Percentiles rank a stretch among this genome's conserved stretches.
Evolutionary conservation across 768 basidiomycete species (phyloP).

Genomic region (Dentipellis sp.): DNA sequence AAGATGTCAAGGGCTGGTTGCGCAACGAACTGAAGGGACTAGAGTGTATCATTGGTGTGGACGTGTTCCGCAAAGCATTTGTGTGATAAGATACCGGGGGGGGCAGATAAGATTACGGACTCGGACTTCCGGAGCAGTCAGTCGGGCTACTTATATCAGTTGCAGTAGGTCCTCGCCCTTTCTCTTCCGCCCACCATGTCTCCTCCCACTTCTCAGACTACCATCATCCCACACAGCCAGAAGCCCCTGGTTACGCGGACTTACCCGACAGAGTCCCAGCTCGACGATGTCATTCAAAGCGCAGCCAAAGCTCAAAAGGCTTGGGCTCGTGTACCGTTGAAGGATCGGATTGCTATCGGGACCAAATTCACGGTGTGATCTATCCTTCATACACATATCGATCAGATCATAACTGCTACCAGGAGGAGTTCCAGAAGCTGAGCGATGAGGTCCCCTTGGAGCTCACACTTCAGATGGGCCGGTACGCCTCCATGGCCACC

Average conservation of each 20-base stretch:
- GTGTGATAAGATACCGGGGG: constrained; percentile 20
- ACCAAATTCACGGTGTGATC: constrained; percentile 59
- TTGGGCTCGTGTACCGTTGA: constrained; percentile 55
- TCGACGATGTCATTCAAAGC: constrained; percentile 49
- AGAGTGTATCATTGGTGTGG: constrained; percentile 46
- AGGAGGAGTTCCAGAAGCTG: constrained; percentile 44
- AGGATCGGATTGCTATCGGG: constrained; percentile 62
- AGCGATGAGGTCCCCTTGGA: constrained; percentile 62
- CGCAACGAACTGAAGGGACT: constrained; percentile 41
- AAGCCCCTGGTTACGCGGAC: constrained; percentile 54
- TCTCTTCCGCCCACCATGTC: constrained; percentile 4
- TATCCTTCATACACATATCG: constrained; percentile 6
- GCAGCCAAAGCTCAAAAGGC: constrained; percentile 60
- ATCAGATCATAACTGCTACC: background rate
- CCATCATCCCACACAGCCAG: constrained; percentile 77
- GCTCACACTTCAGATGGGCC: constrained; percentile 84
- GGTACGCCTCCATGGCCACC: constrained; percentile 37
- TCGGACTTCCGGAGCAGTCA: background rate
- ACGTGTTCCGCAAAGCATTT: constrained; percentile 59
- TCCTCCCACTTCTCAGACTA: constrained; percentile 46
- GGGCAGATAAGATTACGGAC: background rate
- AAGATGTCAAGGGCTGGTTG: constrained; percentile 67
- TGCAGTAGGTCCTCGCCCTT: no score
- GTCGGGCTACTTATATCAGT: background rate
- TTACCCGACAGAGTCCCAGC: constrained; percentile 51